Base-by-base conservation (phyloP, 2,329 filamentous ascomycete genomes). In the Tolypocladium album region DNA sequence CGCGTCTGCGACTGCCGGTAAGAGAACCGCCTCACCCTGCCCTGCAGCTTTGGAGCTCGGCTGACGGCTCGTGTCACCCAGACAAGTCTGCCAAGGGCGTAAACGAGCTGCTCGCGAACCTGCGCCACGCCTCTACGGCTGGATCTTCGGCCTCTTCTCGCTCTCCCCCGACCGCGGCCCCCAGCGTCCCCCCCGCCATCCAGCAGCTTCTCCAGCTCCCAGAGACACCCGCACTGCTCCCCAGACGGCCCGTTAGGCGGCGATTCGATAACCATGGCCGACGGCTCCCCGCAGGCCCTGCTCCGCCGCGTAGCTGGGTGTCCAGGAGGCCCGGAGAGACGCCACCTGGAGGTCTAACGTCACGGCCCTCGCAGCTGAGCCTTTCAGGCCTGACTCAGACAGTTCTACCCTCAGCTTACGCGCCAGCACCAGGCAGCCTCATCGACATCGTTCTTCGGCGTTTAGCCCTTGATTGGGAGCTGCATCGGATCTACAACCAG, bases 171-270 rank as follows among this genome's bases (percentile, higher is more conserved):
- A 66, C 70, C 56, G 70, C 70, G 60, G 67, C 71, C 39, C 82
- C 81, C n/a, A 85, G 80, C 61, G 76, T 87, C 2, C 84, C 83
- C 58, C 84, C 84, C 5, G 74, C 77, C 58, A 78, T 87, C 66
- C 80, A 82, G 61, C 76, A 81, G 61, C 79, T 87, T 61, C 79
- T 87, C 58, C 79, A 83, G 66, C 77, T 85, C 60, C 82, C 82
- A 61, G 82, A 85, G 66, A 79, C 80, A 36, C 82, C 82, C 31
- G 69, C 76, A 12, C 82, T 81, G 36, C 69, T 70, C 34, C 81
- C 82, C 34, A 76, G 82, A 60, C 74, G 78, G 52, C 73, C 72
- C 31, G 68, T 68, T 61, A 75, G 78, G 58, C 66, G 68, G 57
- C 70, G 75, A 61, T 72, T 79, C 50, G 80, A 81, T 65, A 69